Evolutionary conservation across 1,139 yeast species (phyloP).

Genomic region (Komagataea norvegica): DNA sequence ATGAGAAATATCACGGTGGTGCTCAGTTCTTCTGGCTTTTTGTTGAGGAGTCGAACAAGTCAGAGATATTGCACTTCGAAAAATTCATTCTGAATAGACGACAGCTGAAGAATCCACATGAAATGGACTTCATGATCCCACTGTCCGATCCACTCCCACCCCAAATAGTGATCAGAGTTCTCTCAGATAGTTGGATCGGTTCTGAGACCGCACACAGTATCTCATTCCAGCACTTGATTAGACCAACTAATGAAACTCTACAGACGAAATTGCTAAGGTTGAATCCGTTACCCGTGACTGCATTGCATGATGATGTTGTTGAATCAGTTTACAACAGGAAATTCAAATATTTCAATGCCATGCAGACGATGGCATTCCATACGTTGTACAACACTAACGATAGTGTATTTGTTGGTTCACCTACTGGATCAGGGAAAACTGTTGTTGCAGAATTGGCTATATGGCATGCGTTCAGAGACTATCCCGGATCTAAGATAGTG

Average conservation of each 20-base stretch:
- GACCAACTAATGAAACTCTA: slow-evolving; percentile 83
- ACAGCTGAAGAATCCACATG: slow-evolving; percentile 55
- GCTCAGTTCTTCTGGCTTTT: slow-evolving; percentile 90
- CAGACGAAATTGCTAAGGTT: slow-evolving; percentile 74
- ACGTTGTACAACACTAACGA: slow-evolving; percentile 74
- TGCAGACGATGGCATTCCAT: slow-evolving; percentile 97
- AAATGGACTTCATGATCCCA: slow-evolving; percentile 90
- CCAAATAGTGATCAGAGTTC: slow-evolving; percentile 71
- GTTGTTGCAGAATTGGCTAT: slow-evolving; percentile 95
- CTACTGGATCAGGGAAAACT: slow-evolving; percentile 98
- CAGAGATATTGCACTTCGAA: slow-evolving; percentile 76
- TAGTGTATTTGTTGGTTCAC: slow-evolving; percentile 91
- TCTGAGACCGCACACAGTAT: slow-evolving; percentile 73
- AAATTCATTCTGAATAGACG: slow-evolving; percentile 63
- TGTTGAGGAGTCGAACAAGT: slow-evolving; percentile 79
- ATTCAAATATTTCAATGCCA: slow-evolving; percentile 90
- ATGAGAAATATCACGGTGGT: slow-evolving; percentile 70
- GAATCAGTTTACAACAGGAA: slow-evolving; percentile 62
- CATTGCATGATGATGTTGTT: slow-evolving; percentile 63
- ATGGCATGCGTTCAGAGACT: slow-evolving; percentile 87
- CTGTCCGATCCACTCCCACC: slow-evolving; percentile 83
- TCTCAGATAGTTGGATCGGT: slow-evolving; percentile 89
- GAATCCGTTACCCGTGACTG: slow-evolving; percentile 82
- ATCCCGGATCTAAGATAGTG: slow-evolving; percentile 79
- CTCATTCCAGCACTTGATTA: slow-evolving; percentile 84